phyloP scores from a whole-genome alignment of 176 grass and related monocot genomes.

The Rhynchospora pubera region DNA sequence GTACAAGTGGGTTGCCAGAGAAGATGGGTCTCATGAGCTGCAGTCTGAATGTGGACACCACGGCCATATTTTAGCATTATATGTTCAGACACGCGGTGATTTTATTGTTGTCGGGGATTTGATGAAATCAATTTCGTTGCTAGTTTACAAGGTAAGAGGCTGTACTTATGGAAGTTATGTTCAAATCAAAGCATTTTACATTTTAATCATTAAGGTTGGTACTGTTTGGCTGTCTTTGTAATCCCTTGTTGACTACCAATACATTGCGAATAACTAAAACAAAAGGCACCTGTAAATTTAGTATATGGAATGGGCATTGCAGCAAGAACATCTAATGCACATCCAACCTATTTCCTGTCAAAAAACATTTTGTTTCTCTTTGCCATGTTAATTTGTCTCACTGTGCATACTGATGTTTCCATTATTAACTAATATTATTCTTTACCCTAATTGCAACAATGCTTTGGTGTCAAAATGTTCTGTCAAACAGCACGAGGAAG shows the following conservation, averaged over 20 bases:
- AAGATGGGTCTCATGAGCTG: slow-evolving; percentile 67
- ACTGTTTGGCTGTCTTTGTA: not conserved
- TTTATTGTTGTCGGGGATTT: slow-evolving; percentile 95
- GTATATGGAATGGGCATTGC: not conserved
- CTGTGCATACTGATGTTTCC: not conserved
- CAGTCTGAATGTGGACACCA: slow-evolving; percentile 88
- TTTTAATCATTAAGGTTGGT: not conserved
- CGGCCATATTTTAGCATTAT: slow-evolving; percentile 79
- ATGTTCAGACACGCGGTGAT: slow-evolving; percentile 87
- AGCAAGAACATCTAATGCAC: not conserved
- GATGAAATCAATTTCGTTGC: slow-evolving; percentile 91
- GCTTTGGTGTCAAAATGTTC: slow-evolving; percentile 4
- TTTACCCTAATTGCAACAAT: not conserved
- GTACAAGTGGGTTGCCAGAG: slow-evolving; percentile 67
- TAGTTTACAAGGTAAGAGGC: slow-evolving; percentile 68
- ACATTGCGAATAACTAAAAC: not conserved
- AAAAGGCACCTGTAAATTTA: not conserved
- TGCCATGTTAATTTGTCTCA: not conserved
- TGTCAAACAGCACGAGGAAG: slow-evolving; percentile 59
- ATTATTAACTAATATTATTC: not conserved
- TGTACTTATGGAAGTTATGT: not conserved
- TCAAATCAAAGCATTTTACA: not conserved
- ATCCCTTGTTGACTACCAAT: not conserved
- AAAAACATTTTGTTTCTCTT: not conserved
- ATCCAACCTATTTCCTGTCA: not conserved